Conservation (phyloP, 2,329 filamentous ascomycete genomes). For the Ceratocystis huliohia region DNA sequence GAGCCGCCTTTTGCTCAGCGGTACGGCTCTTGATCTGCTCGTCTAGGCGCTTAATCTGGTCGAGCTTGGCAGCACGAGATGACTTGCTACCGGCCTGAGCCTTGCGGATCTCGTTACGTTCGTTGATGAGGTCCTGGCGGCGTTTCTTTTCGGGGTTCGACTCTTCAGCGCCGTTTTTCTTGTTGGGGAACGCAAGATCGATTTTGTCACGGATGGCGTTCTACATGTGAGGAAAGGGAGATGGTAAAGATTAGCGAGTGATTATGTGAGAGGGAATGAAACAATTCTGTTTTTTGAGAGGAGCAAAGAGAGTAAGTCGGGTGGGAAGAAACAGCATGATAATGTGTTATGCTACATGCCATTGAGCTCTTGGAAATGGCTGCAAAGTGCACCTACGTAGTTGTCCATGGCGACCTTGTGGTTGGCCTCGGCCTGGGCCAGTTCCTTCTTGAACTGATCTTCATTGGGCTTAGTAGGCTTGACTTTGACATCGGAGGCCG, state of each 20-base stretch:
- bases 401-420: slow-evolving; percentile 61
- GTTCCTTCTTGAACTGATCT: slow-evolving; percentile 63
- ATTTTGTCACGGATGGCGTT: slow-evolving; percentile 80
- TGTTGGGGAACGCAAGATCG: slow-evolving; percentile 63
- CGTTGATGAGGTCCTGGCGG: slow-evolving; percentile 69
- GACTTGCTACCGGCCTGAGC: slow-evolving; percentile 83
- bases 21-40: slow-evolving; percentile 77
- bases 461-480: slow-evolving; percentile 76
- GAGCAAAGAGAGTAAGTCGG: not conserved
- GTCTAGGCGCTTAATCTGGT: slow-evolving; percentile 86
- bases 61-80: slow-evolving; percentile 61
- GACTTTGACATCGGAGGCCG: slow-evolving; percentile 29
- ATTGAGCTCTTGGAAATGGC: not conserved
- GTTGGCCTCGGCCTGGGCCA: slow-evolving; percentile 76
- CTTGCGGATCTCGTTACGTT: slow-evolving; percentile 72
- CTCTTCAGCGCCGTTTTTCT: slow-evolving; percentile 58
- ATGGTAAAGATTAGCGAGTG: slow-evolving; percentile 16
- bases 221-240: slow-evolving; percentile 35
- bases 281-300: not conserved
- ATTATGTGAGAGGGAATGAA: not conserved
- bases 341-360: not conserved
- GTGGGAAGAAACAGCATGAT: slow-evolving; percentile 16
- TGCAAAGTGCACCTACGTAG: slow-evolving; percentile 29
- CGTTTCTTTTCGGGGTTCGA: slow-evolving; percentile 62
- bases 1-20: slow-evolving; percentile 73